phyloP scores from a whole-genome alignment of 768 basidiomycete species.

The Lyophyllum shimeji region DNA sequence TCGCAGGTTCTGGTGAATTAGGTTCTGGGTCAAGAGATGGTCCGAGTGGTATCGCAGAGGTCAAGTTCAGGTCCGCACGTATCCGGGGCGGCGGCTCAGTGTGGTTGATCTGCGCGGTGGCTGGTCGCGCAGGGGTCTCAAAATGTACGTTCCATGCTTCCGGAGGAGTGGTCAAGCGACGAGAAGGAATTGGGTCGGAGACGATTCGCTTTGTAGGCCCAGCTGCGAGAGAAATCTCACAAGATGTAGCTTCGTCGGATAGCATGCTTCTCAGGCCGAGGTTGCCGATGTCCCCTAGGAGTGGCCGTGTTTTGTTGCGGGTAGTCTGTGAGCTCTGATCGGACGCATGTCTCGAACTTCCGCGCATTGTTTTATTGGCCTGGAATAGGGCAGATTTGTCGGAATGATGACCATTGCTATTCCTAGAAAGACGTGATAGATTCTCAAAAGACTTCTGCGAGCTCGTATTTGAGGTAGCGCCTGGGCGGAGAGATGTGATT shows the following conservation, averaged over 20 bases:
- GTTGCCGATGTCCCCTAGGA: constrained; percentile 22
- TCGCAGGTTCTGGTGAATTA: constrained; percentile 1
- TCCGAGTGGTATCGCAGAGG: background rate
- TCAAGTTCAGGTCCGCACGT: background rate
- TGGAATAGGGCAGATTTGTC: background rate
- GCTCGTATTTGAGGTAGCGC: background rate
- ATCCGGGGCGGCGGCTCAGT: constrained; percentile 2
- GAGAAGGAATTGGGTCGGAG: constrained; percentile 30
- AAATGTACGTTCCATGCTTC: background rate
- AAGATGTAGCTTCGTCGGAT: constrained; percentile 16
- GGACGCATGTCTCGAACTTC: constrained; percentile 9
- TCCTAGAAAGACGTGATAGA: background rate
- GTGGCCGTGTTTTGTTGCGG: constrained; percentile 2
- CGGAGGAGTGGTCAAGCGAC: constrained; percentile 3
- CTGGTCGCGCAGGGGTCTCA: background rate
- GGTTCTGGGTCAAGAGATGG: background rate
- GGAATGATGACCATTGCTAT: background rate
- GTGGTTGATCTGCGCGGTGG: background rate
- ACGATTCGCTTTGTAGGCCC: constrained; percentile 26
- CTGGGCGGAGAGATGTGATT: constrained; percentile 7
- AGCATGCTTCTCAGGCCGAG: constrained; percentile 18
- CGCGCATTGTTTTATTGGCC: background rate
- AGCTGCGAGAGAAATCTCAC: background rate
- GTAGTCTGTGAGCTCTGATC: constrained; percentile 3
- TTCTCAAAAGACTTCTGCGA: background rate